Percentiles rank a stretch among this genome's conserved stretches.
Evolutionary conservation across 805 yeast genomes (phyloP).

Genomic region (Zygotorulaspora danielsina): DNA sequence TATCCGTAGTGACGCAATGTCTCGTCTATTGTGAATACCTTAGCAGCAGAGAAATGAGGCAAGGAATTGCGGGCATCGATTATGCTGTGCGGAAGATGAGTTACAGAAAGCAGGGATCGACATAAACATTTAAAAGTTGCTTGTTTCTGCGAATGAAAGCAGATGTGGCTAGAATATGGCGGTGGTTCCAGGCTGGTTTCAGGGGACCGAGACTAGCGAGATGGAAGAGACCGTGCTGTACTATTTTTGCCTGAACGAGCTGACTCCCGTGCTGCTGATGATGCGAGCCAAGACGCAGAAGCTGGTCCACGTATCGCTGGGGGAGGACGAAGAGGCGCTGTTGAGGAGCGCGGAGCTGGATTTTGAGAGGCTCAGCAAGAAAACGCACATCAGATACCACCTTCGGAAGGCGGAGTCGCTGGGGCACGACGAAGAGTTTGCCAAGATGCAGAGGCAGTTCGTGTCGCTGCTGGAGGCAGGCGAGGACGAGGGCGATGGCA

Average conservation of each 20-base stretch:
- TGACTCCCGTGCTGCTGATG: constrained; percentile 17
- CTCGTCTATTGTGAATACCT: too few species aligned
- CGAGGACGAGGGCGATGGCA: not conserved
- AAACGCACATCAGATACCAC: constrained; percentile 17
- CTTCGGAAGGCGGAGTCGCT: constrained; percentile 1
- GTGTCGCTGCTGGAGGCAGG: constrained; percentile 5
- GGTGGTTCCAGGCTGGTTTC: too few species aligned
- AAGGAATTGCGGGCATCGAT: too few species aligned
- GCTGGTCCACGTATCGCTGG: constrained; percentile 22
- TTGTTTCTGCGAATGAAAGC: too few species aligned
- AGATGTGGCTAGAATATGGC: too few species aligned
- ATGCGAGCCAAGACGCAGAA: constrained; percentile 11
- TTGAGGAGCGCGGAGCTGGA: constrained; percentile 12
- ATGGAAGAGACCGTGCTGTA: constrained; percentile 14
- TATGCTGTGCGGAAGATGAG: too few species aligned
- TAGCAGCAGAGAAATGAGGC: too few species aligned
- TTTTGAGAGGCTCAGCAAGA: constrained; percentile 14
- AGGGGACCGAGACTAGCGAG: too few species aligned
- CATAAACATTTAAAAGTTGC: too few species aligned
- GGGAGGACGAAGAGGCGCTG: constrained; percentile 14
- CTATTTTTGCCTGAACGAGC: constrained; percentile 12
- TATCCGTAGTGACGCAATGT: too few species aligned
- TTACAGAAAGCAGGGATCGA: too few species aligned
- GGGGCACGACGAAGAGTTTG: constrained; percentile 1
- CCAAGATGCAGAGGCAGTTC: constrained; percentile 1